phyloP scores from a whole-genome alignment of 2,329 filamentous ascomycete genomes.

The Trichophyton mentagrophytes region DNA sequence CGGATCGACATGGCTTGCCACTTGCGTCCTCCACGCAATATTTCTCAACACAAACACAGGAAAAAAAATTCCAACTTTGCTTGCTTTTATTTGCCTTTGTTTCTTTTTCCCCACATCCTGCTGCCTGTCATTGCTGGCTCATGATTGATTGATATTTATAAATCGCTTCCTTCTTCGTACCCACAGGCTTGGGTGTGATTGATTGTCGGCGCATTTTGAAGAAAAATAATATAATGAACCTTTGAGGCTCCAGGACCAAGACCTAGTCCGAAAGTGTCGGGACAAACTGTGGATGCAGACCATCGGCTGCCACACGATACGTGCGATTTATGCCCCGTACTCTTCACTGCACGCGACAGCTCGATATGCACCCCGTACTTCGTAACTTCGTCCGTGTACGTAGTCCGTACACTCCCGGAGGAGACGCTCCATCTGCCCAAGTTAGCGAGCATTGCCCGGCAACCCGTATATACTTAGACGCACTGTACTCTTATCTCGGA shows the following conservation, averaged over 20 bases:
- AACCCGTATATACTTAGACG: not conserved
- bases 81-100: not conserved
- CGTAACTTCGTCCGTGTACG: not conserved
- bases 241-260: not conserved
- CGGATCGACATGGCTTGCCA: conserved; percentile 2
- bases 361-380: not conserved
- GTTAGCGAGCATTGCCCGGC: not conserved
- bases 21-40: not conserved
- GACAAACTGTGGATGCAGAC: not conserved
- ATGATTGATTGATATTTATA: conserved; percentile 1
- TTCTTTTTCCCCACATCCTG: not conserved
- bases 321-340: not conserved
- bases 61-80: not conserved
- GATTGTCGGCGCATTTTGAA: not conserved
- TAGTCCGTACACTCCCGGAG: not conserved
- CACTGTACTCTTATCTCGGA: not conserved
- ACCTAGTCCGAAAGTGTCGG: not conserved
- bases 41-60: not conserved
- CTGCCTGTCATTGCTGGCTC: not conserved
- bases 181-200: not conserved
- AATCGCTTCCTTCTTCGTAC: not conserved
- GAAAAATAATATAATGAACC: not conserved
- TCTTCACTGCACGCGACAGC: not conserved
- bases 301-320: not conserved
- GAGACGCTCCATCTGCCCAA: not conserved